Evolutionary conservation across 352 stramenopile genomes (phyloP), one percentile per base, ranked within the genome.

Genomic region (Albugo candida): DNA sequence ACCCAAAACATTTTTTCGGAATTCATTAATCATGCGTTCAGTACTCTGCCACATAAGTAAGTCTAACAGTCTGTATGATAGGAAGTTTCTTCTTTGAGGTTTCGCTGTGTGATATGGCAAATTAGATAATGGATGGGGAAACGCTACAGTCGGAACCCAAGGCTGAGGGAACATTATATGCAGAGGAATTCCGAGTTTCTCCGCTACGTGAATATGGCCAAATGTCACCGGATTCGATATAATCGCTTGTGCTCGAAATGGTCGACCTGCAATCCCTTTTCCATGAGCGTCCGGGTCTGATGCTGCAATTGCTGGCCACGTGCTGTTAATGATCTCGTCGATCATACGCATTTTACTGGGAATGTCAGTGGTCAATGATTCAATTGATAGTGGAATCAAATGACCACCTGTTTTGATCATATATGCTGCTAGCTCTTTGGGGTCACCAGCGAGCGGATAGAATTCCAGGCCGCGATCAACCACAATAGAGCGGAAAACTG

Each of bases 111-210:
- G 66, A 52, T 95, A 95, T 11, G 56, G 54, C 55, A 94, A 59
- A 16, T 86, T 88, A 21, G 73, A 67, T 24, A 96, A 64, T 10
- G 86, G 88, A 49, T 96, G 86, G 6, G 86, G 83, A 60, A 95
- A 96, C n/a, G 63, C 68, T 34, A 63, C 65, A 1, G 86, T 96
- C 16, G 81, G 81, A 0, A 71, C 67, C 78, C 83, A 95, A 13
- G 84, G 86, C 55, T 95, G 78, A 0, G 82, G 80, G 50, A 95
- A 96, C 81, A 96, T 94, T 41, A 96, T 94, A 60, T 96, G 91
- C 31, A 96, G 59, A 16, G 87, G 86, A 12, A 96, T 81, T 2
- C 75, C 83, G 1, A 97, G 70, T 5, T 77, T 69, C 56, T 97
- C 89, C 0, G 84, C 87, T 5, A 95, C 85, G 59, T 96, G 85